These are phyloP conservation scores for Gonium pectorale DNA, from an alignment of 139 green algal species.

Conservation along the genomic window DNA sequence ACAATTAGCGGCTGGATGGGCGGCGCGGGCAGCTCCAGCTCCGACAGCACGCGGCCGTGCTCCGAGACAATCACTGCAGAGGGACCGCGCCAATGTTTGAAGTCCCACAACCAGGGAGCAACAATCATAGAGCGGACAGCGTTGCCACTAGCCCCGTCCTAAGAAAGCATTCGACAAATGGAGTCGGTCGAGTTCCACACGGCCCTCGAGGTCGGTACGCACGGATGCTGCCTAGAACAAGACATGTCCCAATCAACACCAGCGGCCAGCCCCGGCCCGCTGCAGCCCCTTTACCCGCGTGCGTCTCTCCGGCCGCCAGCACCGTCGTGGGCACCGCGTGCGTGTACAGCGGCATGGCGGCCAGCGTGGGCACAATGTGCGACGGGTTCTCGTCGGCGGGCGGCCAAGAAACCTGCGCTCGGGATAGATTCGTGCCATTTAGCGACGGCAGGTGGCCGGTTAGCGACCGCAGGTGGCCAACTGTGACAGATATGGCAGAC, in stretches of 20 bases:
- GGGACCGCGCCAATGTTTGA: background rate
- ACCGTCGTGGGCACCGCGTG: conserved; percentile 70
- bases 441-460: too few relatives aligned
- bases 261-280: conserved; percentile 52
- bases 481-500: too few relatives aligned
- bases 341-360: conserved; percentile 72
- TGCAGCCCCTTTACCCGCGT: conserved; percentile 1
- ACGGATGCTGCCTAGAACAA: too few relatives aligned
- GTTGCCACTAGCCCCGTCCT: too few relatives aligned
- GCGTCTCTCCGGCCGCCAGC: conserved; percentile 65
- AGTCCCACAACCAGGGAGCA: too few relatives aligned
- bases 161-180: too few relatives aligned
- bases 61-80: conserved; percentile 73
- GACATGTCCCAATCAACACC: too few relatives aligned
- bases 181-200: too few relatives aligned
- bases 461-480: too few relatives aligned
- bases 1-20: conserved; percentile 67
- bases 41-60: conserved; percentile 73
- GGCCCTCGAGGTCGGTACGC: too few relatives aligned
- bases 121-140: too few relatives aligned
- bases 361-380: conserved; percentile 76
- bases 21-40: conserved; percentile 74
- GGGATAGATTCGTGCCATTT: background rate
- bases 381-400: conserved; percentile 35
- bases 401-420: conserved; percentile 3